phyloP scores from a whole-genome alignment of 2,329 filamentous ascomycete species.

The Calonectria montana region DNA sequence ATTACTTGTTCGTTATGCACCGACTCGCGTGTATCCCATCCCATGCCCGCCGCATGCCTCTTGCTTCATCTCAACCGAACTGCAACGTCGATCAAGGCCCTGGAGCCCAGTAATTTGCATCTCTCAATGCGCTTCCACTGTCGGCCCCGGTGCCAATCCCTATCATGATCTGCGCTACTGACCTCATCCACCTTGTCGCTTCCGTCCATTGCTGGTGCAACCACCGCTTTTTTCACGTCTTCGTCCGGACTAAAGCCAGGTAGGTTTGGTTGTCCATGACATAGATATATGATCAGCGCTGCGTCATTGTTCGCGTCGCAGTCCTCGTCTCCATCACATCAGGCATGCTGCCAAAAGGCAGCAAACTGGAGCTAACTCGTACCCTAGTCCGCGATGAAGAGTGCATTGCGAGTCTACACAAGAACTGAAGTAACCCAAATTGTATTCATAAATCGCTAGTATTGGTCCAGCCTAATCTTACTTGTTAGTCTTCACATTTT shows the following conservation, averaged over 20 bases:
- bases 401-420: background rate
- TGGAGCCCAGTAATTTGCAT: background rate
- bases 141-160: background rate
- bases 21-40: background rate
- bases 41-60: background rate
- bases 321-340: background rate
- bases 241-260: background rate
- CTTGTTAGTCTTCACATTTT: background rate
- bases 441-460: too few species aligned
- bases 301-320: background rate
- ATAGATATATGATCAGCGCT: background rate
- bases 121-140: conserved; percentile 2
- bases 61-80: background rate
- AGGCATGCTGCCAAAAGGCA: background rate
- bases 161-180: conserved; percentile 12
- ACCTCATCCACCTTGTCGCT: conserved; percentile 1
- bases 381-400: background rate
- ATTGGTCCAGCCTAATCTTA: background rate
- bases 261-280: background rate
- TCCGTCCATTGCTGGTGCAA: background rate
- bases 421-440: background rate
- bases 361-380: background rate
- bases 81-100: conserved; percentile 7
- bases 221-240: background rate
- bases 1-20: conserved; percentile 1